These are phyloP conservation scores for Herpetomonas tarakana DNA, from an alignment of 208 protist genomes.

Conservation along the genomic window DNA sequence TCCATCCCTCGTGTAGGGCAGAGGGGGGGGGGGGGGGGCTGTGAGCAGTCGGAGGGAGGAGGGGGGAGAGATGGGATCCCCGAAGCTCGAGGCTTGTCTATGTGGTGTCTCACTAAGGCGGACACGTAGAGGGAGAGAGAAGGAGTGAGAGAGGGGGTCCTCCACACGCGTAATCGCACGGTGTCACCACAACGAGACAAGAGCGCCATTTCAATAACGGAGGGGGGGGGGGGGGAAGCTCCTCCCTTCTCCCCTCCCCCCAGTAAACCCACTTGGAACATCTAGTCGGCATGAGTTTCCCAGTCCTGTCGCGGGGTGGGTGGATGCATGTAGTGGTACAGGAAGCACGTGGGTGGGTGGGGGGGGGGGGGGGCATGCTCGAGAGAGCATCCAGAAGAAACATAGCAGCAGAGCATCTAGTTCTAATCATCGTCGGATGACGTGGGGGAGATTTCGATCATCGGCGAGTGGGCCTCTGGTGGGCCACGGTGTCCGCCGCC, in stretches of 20 bases:
- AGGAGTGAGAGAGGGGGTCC: too few species aligned
- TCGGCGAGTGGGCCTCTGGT: constrained; percentile 11
- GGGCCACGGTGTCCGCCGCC: too few species aligned
- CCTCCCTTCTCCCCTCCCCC: neutral
- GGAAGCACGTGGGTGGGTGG: neutral
- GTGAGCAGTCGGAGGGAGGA: neutral
- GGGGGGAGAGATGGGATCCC: neutral
- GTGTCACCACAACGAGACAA: too few species aligned
- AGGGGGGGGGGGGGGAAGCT: too few species aligned
- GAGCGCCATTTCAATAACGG: too few species aligned
- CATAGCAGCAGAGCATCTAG: too few species aligned
- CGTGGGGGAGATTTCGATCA: constrained; percentile 23
- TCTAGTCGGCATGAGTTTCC: neutral
- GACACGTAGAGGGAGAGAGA: too few species aligned
- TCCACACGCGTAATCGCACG: too few species aligned
- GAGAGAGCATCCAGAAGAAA: neutral
- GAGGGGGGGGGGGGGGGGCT: neutral
- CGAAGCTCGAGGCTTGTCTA: too few species aligned
- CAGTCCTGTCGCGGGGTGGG: neutral
- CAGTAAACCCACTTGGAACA: neutral
- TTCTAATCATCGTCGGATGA: constrained; percentile 27
- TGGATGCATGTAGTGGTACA: neutral
- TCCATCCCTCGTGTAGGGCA: neutral
- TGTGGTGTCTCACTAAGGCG: too few species aligned
- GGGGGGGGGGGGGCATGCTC: too few species aligned